Base-by-base conservation (phyloP, 2,329 filamentous ascomycete genomes). In the Metarhizium brunneum region DNA sequence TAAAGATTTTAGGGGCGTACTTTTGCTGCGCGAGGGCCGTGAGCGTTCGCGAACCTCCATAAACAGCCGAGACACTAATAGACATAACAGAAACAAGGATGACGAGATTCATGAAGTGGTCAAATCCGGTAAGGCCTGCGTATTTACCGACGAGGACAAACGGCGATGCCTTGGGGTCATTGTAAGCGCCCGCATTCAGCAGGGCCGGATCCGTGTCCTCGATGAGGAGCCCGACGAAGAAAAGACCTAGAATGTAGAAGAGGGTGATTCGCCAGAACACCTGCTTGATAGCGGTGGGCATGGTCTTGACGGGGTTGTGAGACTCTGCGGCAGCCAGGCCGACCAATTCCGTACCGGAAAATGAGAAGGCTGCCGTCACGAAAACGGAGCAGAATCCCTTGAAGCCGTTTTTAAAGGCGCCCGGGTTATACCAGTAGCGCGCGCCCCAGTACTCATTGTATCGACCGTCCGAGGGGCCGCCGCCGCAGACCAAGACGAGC, bases 201-300 rank as follows among this genome's bases (percentile, higher is more conserved):
- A 83, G 73, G 38, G 68, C 68, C 0, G 62, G 50, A 57, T 79
- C 76, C 25, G 71, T 66, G 38, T 72, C 71, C 54, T 70, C 68
- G 58, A 78, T 67, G 3, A 78, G 68, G 14, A 79, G 66, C 8
- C 76, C 76, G 52, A 78, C 71, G 47, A 77, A 74, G 56, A 74
- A 74, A n/a, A 79, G 71, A 45, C 75, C 75, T 0, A 79, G 60
- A 43, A 79, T 66, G 60, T 78, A 79, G 63, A 79, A 79, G 59
- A 78, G 66, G n/a, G 73, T 75, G 60, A 78, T 76, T 65, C 76
- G 74, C 76, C 75, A 78, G 62, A 78, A 78, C 36, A 78, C 87
- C 69, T 92, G 88, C 74, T 91, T 92, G 64, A 91, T 83, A 2
- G 90, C 89, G 25, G 83, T 85, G 0, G 90, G 90, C 0, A 95